phyloP scores from a whole-genome alignment of 192 early-diverging fungal genomes.

The Geranomyces variabilis region DNA sequence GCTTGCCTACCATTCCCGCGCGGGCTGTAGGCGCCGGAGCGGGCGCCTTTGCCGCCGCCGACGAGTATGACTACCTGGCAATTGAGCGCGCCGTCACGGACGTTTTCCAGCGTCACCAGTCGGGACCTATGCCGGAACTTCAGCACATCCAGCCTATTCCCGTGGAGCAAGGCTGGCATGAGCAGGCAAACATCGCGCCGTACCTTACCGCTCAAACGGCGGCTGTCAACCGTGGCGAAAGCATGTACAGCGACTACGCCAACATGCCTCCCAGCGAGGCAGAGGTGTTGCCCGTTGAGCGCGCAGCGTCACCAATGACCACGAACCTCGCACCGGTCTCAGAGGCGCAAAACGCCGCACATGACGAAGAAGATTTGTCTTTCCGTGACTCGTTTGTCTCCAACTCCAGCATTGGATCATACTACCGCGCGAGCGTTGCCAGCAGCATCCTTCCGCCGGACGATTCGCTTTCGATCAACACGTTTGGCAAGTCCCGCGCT shows the following conservation, averaged over 20 bases:
- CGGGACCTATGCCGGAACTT: too few relatives aligned
- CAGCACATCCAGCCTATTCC: too few relatives aligned
- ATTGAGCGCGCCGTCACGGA: slow-evolving; percentile 5
- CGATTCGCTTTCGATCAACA: not conserved
- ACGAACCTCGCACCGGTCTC: not conserved
- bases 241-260: too few relatives aligned
- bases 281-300: too few relatives aligned
- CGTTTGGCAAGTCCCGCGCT: not conserved
- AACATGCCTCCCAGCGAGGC: too few relatives aligned
- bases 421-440: not conserved
- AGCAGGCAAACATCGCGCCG: not conserved
- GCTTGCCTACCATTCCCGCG: not conserved
- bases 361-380: not conserved
- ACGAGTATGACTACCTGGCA: too few relatives aligned
- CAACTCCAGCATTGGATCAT: too few relatives aligned
- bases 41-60: not conserved
- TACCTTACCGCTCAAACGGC: not conserved
- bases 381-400: not conserved
- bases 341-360: not conserved
- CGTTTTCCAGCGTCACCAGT: not conserved
- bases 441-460: not conserved
- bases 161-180: not conserved
- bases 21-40: not conserved
- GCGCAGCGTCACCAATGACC: not conserved
- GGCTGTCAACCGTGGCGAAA: not conserved